Percentiles rank a stretch among this genome's conserved stretches.
phyloP scores from a whole-genome alignment of 352 stramenopile species.

The Globisporangium megalacanthum region DNA sequence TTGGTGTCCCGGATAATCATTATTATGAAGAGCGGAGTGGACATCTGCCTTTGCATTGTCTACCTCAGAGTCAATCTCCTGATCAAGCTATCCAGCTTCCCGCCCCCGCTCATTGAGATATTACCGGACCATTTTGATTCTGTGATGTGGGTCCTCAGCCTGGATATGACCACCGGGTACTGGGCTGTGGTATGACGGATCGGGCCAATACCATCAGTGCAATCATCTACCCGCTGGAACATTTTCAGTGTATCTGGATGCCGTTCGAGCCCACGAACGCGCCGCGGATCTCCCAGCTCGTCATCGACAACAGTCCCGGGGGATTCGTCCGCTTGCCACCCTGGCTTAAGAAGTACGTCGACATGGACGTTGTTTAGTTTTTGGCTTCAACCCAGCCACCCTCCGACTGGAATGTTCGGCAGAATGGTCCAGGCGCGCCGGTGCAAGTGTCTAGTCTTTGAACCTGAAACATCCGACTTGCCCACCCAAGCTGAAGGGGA shows the following conservation, averaged over 20 bases:
- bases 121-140: conserved; percentile 16
- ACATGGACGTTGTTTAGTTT: conserved; percentile 4
- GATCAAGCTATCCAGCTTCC: conserved; percentile 18
- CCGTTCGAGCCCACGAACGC: conserved; percentile 21
- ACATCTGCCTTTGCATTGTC: conserved; percentile 17
- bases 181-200: conserved; percentile 15
- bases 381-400: no score
- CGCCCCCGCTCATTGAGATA: conserved; percentile 17
- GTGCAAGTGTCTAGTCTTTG: no score
- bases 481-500: no score
- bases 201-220: conserved; percentile 11
- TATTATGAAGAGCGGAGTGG: conserved; percentile 14
- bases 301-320: conserved; percentile 14
- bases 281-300: conserved; percentile 10
- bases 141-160: conserved; percentile 6
- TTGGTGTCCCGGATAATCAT: neutral
- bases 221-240: conserved; percentile 15
- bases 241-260: conserved; percentile 22
- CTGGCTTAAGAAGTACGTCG: neutral
- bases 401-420: no score
- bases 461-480: no score
- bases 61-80: conserved; percentile 14
- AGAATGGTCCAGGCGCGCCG: no score
- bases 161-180: conserved; percentile 5
- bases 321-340: conserved; percentile 2